Conservation (phyloP, 306 rosid species). For the Quercus wislizeni region DNA sequence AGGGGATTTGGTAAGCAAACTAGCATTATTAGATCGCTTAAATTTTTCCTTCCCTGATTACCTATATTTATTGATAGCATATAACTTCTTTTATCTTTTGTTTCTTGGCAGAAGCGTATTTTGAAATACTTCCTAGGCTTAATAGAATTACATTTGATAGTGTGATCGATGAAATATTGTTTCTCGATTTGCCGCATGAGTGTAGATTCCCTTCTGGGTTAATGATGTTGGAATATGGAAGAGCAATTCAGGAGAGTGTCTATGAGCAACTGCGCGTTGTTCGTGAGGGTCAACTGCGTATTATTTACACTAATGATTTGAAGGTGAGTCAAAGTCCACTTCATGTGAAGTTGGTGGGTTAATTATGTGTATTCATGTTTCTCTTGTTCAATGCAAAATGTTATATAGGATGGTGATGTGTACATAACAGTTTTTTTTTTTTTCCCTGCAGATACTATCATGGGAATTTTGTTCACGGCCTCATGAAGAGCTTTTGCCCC, state of each 20-base stretch:
- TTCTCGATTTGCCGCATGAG: slow-evolving; percentile 37
- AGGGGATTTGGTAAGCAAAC: slow-evolving; percentile 39
- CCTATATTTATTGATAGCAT: background rate
- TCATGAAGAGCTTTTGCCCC: slow-evolving; percentile 43
- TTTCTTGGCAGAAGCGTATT: slow-evolving; percentile 32
- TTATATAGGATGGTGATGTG: background rate
- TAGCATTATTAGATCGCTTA: too few species aligned
- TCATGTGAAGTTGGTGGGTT: background rate
- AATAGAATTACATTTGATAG: slow-evolving; percentile 32
- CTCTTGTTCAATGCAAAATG: background rate
- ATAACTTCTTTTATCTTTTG: slow-evolving; percentile 4
- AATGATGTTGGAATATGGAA: slow-evolving; percentile 39
- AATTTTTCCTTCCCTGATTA: background rate
- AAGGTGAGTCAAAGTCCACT: slow-evolving; percentile 27
- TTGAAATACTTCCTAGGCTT: slow-evolving; percentile 45
- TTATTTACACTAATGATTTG: slow-evolving; percentile 31
- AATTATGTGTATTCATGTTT: background rate
- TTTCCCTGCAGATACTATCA: slow-evolving; percentile 28
- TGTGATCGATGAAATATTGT: slow-evolving; percentile 37
- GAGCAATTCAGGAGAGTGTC: slow-evolving; percentile 49
- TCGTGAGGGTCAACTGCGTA: slow-evolving; percentile 38
- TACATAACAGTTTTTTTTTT: background rate
- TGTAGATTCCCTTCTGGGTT: slow-evolving; percentile 36
- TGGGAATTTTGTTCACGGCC: slow-evolving; percentile 47
- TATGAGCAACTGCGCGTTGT: slow-evolving; percentile 33